Percentiles rank a stretch among this genome's conserved stretches.
phyloP scores from a whole-genome alignment of 345 rosid genomes.

The Camelina hispida region DNA sequence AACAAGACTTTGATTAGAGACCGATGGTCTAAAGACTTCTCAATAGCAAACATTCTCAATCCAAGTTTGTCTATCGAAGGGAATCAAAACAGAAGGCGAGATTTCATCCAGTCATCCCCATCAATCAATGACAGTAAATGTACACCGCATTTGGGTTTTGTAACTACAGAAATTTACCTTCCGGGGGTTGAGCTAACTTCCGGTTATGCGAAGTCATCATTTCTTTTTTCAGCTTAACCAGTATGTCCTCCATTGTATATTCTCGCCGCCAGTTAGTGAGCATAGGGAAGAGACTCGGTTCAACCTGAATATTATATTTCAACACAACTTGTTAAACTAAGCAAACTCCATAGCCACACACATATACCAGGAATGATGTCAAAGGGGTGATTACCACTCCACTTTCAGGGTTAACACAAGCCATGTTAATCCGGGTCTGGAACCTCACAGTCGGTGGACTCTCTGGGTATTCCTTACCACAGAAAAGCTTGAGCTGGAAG shows the following conservation, averaged over 20 bases:
- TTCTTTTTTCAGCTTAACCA: conserved; percentile 74
- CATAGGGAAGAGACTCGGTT: conserved; percentile 72
- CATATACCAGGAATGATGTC: background rate
- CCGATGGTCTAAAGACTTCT: background rate
- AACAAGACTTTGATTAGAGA: conserved; percentile 20
- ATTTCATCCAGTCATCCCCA: background rate
- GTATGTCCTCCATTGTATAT: conserved; percentile 77
- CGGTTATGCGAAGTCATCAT: conserved; percentile 75
- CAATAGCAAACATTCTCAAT: background rate
- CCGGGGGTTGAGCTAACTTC: conserved; percentile 75
- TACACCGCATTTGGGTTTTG: background rate
- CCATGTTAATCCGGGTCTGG: conserved; percentile 89
- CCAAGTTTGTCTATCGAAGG: conserved; percentile 1
- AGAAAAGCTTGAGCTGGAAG: conserved; percentile 94
- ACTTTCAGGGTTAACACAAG: conserved; percentile 90
- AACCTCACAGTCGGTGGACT: conserved; percentile 92
- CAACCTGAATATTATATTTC: conserved; percentile 53
- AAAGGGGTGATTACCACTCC: conserved; percentile 69
- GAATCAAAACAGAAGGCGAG: background rate
- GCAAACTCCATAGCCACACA: background rate
- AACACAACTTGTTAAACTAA: background rate
- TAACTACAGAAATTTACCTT: conserved; percentile 47
- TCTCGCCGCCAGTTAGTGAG: conserved; percentile 76
- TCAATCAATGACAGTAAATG: background rate
- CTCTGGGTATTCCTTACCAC: conserved; percentile 94